Conservation (phyloP, 2,329 filamentous ascomycete genomes). For the Aspergillus quadricinctus region DNA sequence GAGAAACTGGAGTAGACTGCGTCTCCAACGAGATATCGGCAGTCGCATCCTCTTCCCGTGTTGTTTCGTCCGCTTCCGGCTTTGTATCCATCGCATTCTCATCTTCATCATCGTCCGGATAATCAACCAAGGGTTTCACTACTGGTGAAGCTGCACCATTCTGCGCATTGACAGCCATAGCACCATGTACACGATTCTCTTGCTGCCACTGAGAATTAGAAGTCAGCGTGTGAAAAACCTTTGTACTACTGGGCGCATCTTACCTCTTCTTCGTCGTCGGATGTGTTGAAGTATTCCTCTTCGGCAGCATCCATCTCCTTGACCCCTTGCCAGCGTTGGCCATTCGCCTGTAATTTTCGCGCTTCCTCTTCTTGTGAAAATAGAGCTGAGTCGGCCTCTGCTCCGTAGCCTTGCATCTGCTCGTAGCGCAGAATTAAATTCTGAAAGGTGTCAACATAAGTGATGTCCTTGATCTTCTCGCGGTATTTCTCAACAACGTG, state of each 20-base stretch:
- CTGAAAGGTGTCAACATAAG: slow-evolving; percentile 80
- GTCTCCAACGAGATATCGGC: slow-evolving; percentile 25
- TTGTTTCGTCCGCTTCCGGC: slow-evolving; percentile 21
- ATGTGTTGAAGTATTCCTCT: slow-evolving; percentile 90
- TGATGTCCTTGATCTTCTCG: slow-evolving; percentile 69
- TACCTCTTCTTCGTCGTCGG: slow-evolving; percentile 75
- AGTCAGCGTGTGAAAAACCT: slow-evolving; percentile 1
- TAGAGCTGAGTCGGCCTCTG: slow-evolving; percentile 59
- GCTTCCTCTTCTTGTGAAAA: slow-evolving; percentile 65
- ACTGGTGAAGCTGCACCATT: slow-evolving; percentile 61
- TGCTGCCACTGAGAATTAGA: slow-evolving; percentile 29
- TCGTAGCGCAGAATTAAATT: slow-evolving; percentile 74
- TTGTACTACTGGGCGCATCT: not conserved
- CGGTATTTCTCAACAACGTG: slow-evolving; percentile 82
- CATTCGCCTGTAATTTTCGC: slow-evolving; percentile 48
- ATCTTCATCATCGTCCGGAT: slow-evolving; percentile 84
- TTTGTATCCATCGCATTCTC: slow-evolving; percentile 63
- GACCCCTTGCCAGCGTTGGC: slow-evolving; percentile 63
- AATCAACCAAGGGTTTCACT: slow-evolving; percentile 78
- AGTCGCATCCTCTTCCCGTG: slow-evolving; percentile 13
- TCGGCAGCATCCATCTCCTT: slow-evolving; percentile 81
- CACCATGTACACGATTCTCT: slow-evolving; percentile 35
- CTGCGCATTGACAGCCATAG: slow-evolving; percentile 25
- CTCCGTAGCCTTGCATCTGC: slow-evolving; percentile 65
- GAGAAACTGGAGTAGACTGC: slow-evolving; percentile 19